These are phyloP conservation scores for Akanthomyces uredinophilus DNA, from an alignment of 2,329 filamentous ascomycete genomes.

Conservation along the genomic window DNA sequence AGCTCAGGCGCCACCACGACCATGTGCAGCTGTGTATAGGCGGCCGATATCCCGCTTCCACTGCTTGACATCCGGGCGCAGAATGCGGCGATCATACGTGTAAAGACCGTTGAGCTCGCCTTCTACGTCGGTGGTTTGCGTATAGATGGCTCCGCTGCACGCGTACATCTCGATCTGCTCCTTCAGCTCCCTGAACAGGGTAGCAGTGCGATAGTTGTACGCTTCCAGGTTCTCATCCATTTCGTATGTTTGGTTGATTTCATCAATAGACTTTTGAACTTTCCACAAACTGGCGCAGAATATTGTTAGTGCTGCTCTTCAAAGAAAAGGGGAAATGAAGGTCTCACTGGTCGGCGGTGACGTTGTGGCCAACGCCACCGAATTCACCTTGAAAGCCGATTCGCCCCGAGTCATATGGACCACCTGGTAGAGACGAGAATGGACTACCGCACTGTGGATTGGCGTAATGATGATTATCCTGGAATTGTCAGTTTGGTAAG, in stretches of 20 bases:
- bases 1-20: conserved; percentile 18
- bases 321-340: not conserved
- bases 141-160: conserved; percentile 66
- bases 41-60: conserved; percentile 57
- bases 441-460: conserved; percentile 67
- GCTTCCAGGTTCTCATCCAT: conserved; percentile 50
- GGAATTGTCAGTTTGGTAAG: not conserved
- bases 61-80: conserved; percentile 50
- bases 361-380: conserved; percentile 62
- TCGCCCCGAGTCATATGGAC: conserved; percentile 51
- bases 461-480: conserved; percentile 69
- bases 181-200: conserved; percentile 55
- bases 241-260: conserved; percentile 64
- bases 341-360: conserved; percentile 54
- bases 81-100: conserved; percentile 60
- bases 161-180: conserved; percentile 56
- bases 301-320: not conserved
- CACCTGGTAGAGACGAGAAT: conserved; percentile 54
- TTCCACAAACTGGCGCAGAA: conserved; percentile 54
- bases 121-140: conserved; percentile 70
- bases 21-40: conserved; percentile 51
- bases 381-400: conserved; percentile 70
- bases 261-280: conserved; percentile 50
- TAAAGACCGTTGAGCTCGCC: conserved; percentile 68
- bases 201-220: conserved; percentile 62